phyloP scores from a whole-genome alignment of 805 yeast species.

The Yarrowia phangngaensis region DNA sequence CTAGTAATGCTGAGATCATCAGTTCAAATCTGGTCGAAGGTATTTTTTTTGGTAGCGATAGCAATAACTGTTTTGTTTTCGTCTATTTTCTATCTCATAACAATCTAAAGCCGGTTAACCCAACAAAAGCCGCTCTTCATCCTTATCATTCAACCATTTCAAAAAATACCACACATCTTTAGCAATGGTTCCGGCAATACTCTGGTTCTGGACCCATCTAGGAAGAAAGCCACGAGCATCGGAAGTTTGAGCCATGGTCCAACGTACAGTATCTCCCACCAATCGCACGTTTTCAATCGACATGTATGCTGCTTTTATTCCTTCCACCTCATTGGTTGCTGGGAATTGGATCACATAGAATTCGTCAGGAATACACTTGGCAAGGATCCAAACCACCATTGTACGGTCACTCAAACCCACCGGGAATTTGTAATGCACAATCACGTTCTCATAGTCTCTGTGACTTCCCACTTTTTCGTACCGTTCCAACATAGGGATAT shows the following conservation, averaged over 20 bases:
- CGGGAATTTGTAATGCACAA: slow-evolving; percentile 40
- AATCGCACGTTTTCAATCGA: slow-evolving; percentile 39
- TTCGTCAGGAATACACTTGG: slow-evolving; percentile 21
- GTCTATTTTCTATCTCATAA: too few relatives aligned
- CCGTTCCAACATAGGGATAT: slow-evolving; percentile 38
- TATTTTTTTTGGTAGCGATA: background rate
- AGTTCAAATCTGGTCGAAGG: too few relatives aligned
- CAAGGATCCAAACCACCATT: slow-evolving; percentile 40
- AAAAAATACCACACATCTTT: slow-evolving; percentile 12
- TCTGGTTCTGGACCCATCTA: slow-evolving; percentile 39
- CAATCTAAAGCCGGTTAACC: too few relatives aligned
- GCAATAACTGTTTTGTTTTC: background rate
- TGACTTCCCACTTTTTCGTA: slow-evolving; percentile 29
- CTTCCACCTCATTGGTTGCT: slow-evolving; percentile 32
- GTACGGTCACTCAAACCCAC: slow-evolving; percentile 39
- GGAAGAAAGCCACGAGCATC: slow-evolving; percentile 44
- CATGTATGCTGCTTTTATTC: slow-evolving; percentile 37
- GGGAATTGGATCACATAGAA: slow-evolving; percentile 40
- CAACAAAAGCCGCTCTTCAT: slow-evolving; percentile 16
- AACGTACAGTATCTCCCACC: slow-evolving; percentile 33
- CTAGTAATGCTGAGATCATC: too few relatives aligned
- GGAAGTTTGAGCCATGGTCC: slow-evolving; percentile 44
- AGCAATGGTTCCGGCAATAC: slow-evolving; percentile 8
- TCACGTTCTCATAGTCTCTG: slow-evolving; percentile 33
- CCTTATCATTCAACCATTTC: slow-evolving; percentile 17